These are phyloP conservation scores for Termitomyces sp. DNA, from an alignment of 768 basidiomycete species.

Conservation along the genomic window DNA sequence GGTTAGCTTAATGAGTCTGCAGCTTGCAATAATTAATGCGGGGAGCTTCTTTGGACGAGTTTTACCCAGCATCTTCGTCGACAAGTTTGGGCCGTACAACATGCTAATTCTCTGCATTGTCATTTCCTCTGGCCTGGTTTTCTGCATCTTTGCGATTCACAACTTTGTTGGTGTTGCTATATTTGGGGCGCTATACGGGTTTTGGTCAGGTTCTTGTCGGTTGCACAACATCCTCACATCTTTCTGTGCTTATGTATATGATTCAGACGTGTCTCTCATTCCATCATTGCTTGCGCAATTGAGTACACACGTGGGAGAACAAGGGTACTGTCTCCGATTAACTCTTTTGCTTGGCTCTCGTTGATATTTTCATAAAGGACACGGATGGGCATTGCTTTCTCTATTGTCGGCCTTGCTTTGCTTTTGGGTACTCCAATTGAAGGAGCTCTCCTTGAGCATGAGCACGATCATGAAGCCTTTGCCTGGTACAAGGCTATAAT, in stretches of 20 bases:
- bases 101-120: conserved; percentile 38
- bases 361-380: conserved; percentile 22
- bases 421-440: conserved; percentile 45
- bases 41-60: conserved; percentile 49
- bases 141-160: conserved; percentile 38
- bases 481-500: conserved; percentile 33
- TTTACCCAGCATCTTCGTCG: conserved; percentile 50
- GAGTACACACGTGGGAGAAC: conserved; percentile 27
- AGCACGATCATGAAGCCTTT: conserved; percentile 16
- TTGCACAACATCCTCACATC: background rate
- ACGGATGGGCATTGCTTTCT: conserved; percentile 44
- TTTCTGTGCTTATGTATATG: background rate
- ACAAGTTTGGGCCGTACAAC: conserved; percentile 43
- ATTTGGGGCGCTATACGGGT: conserved; percentile 46
- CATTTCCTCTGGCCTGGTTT: conserved; percentile 35
- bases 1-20: background rate
- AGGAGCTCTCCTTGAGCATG: conserved; percentile 34
- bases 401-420: conserved; percentile 37
- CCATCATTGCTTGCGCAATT: conserved; percentile 33
- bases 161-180: conserved; percentile 30
- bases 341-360: background rate
- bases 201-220: conserved; percentile 50
- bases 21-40: conserved; percentile 48
- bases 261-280: conserved; percentile 31
- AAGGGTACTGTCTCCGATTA: conserved; percentile 21